Evolutionary conservation across 169 alveolate species (phyloP).

Genomic region (Cryptosporidium ubiquitum): DNA sequence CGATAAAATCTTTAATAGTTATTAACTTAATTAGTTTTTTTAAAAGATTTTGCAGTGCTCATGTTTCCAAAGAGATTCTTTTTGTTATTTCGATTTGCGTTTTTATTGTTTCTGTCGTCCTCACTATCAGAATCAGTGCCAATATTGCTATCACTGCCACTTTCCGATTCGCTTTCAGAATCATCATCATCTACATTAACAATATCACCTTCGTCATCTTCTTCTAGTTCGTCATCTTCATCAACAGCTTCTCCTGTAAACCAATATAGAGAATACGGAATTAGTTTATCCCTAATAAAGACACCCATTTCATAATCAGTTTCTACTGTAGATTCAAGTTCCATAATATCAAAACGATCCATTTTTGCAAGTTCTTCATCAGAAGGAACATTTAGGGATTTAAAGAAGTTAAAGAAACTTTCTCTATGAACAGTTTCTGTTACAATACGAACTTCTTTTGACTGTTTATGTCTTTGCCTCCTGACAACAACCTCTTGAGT

Average conservation of each 20-base stretch:
- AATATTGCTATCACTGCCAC: neutral
- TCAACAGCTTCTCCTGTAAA: conserved; percentile 72
- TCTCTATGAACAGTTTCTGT: conserved; percentile 68
- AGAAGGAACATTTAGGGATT: conserved; percentile 62
- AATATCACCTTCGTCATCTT: conserved; percentile 74
- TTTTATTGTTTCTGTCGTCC: neutral
- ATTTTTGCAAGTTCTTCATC: conserved; percentile 59
- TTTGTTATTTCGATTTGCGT: neutral
- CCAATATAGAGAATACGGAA: conserved; percentile 70
- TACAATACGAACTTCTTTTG: conserved; percentile 58
- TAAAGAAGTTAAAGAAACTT: conserved; percentile 66
- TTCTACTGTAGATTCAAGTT: conserved; percentile 66
- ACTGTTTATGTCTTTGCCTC: conserved; percentile 66
- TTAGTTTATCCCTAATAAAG: conserved; percentile 63
- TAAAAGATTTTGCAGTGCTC: conserved; percentile 63
- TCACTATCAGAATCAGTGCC: conserved; percentile 2
- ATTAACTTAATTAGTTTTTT: conserved; percentile 27
- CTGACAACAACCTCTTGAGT: conserved; percentile 71
- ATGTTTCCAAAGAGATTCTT: neutral
- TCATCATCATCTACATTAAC: conserved; percentile 58
- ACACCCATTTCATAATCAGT: conserved; percentile 73
- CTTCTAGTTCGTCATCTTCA: conserved; percentile 71
- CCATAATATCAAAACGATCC: conserved; percentile 72
- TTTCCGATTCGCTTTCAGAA: conserved; percentile 14
- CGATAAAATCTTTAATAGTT: neutral